phyloP scores from a whole-genome alignment of 1,139 yeast genomes.

The Taphrina populina region DNA sequence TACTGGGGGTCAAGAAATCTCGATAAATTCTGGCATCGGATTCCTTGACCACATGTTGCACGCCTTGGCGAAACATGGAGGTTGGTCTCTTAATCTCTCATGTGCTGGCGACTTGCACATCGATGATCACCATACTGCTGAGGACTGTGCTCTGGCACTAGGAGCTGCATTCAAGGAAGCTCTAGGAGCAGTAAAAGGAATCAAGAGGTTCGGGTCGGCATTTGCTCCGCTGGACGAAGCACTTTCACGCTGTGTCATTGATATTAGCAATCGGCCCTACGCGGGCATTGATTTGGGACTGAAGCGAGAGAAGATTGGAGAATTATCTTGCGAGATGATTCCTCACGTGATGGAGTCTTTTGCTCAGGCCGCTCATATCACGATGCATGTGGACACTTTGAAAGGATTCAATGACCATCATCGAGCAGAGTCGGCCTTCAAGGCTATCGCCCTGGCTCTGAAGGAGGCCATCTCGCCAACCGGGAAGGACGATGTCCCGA shows the following conservation, averaged over 20 bases:
- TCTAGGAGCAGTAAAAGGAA: slow-evolving; percentile 83
- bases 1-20: slow-evolving; percentile 66
- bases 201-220: slow-evolving; percentile 88
- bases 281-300: slow-evolving; percentile 87
- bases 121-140: slow-evolving; percentile 96
- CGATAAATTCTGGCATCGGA: slow-evolving; percentile 88
- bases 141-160: slow-evolving; percentile 88
- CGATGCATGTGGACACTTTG: slow-evolving; percentile 89
- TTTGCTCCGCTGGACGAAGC: slow-evolving; percentile 92
- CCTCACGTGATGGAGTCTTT: slow-evolving; percentile 94
- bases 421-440: slow-evolving; percentile 92
- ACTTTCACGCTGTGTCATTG: slow-evolving; percentile 88
- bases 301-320: slow-evolving; percentile 90
- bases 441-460: slow-evolving; percentile 89
- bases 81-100: slow-evolving; percentile 88
- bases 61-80: slow-evolving; percentile 93
- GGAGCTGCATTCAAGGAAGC: slow-evolving; percentile 90
- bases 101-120: slow-evolving; percentile 93
- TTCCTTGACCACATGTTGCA: slow-evolving; percentile 96
- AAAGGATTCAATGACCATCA: slow-evolving; percentile 95
- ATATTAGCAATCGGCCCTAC: slow-evolving; percentile 85
- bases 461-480: slow-evolving; percentile 79
- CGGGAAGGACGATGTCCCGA: slow-evolving; percentile 88
- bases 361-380: slow-evolving; percentile 86
- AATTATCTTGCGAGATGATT: slow-evolving; percentile 89